Evolutionary conservation across 192 early-diverging fungal species (phyloP), one percentile per base, ranked within the genome.

Genomic region (Backusella tuberculispora): DNA sequence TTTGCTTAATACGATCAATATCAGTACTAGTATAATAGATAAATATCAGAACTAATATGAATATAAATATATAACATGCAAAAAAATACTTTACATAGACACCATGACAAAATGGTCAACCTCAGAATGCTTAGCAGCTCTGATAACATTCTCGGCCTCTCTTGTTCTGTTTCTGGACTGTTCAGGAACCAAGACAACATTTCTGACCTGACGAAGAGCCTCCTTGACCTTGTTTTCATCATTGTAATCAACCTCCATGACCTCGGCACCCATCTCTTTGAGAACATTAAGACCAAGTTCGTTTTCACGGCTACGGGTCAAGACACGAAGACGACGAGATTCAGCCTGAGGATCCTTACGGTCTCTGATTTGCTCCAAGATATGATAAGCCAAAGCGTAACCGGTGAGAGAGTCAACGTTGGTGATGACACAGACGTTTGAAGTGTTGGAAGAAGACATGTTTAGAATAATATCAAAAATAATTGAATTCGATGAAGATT

Each of bases 141-240:
- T 76, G n/a, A 76, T 53, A 40, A 76, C 67, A 46, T 64, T 70
- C 38, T 76, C 74, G 40, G 40, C 74, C 34, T 76, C 29, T 24
- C 38, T 37, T 1, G 44, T 47, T 41, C 50, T 47, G 1, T 76
- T 15, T 24, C 38, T 19, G 19, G 34, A 38, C 12, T 70, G 53
- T 44, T 76, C 74, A 64, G 74, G 74, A 7, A 76, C n/a, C 44
- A 70, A 70, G 24, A 76, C 53, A 12, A 50, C 38, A 24, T 29
- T 50, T 34, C 34, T 43, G 53, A 69, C 74, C 44, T 64, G 19
- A 14, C 63, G 38, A 38, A 76, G 29, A 3, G 17, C 38, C 4
- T 68, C 47, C 7, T 24, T 46, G 38, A 76, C 7, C 17, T 71
- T 19, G 38, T 64, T 45, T 34, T 69, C 68, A 38, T 63, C 26